Base-by-base conservation (phyloP, 2,329 filamentous ascomycete species). In the Phaeophleospora eucalypticola region DNA sequence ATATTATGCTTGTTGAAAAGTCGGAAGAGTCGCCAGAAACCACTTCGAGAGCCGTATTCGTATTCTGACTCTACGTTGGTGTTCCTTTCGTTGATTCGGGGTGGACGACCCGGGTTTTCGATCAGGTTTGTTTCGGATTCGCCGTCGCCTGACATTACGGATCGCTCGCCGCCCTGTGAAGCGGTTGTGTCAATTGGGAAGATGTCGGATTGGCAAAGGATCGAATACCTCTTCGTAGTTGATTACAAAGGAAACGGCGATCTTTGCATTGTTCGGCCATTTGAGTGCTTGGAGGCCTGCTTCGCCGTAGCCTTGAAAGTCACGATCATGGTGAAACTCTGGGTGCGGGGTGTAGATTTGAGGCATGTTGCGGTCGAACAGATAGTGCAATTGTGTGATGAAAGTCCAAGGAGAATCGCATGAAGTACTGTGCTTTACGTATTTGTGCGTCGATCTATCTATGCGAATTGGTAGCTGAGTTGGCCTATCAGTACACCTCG, bases 61-160 rank as follows among this genome's bases (percentile, higher is more conserved):
- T 73, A 79, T 51, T 77, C 75, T 10, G 56, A 61, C 61, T 78
- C 76, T 42, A 66, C 68, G 51, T 71, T 77, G 59, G 69, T 66
- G 41, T 64, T 68, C 34, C 74, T 68, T 36, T 56, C 57, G 36
- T 58, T 54, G 46, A 53, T 49, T 3, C 46, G 37, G 9, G 52
- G 46, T 20, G 53, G 49, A 8, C 51, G 49, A 4, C 41, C 48
- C 6, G 58, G 53, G 20, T 59, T 70, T 51, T 76, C 70, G 17
- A 63, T 59, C 2, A 71, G 60, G 35, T 63, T 63, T 12, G 60
- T 61, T 56, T 73, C 71, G 34, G 63, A 64, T 18, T 64, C 56
- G 32, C 64, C 64, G 48, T 73, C 71, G 27, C 71, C 71, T 7
- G 55, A 54, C 3, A 71, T 48, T 3, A 72, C 65, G 17, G 60